phyloP scores from a whole-genome alignment of 2,329 filamentous ascomycete species.

The Pyrenochaeta sp. region DNA sequence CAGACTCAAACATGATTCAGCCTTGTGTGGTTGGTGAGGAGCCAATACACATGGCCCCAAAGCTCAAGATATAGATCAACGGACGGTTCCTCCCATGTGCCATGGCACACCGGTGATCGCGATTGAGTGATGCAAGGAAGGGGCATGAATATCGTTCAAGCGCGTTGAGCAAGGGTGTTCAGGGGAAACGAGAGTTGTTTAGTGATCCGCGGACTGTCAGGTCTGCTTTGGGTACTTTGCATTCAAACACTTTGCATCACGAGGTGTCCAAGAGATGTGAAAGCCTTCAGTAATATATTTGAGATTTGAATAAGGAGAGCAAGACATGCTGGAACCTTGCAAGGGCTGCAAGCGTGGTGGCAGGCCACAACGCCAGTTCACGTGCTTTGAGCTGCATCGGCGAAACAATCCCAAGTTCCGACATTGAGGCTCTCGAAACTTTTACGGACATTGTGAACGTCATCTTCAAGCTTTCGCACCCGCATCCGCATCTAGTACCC shows the following conservation, averaged over 20 bases:
- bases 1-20: background rate
- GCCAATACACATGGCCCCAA: background rate
- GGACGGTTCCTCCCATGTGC: background rate
- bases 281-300: no score
- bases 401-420: slow-evolving; percentile 14
- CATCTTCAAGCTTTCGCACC: slow-evolving; percentile 12
- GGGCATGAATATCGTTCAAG: background rate
- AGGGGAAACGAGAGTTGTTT: background rate
- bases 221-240: background rate
- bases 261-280: no score
- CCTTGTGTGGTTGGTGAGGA: background rate
- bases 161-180: background rate
- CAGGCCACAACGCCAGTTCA: background rate
- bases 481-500: background rate
- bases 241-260: no score
- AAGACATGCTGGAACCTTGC: background rate
- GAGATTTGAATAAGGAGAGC: background rate
- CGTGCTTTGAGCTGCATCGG: slow-evolving; percentile 1
- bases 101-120: background rate
- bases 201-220: background rate
- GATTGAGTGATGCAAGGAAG: background rate
- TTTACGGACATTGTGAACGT: slow-evolving; percentile 15
- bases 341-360: background rate
- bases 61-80: background rate
- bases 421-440: slow-evolving; percentile 17